Percentiles rank a stretch among this genome's conserved stretches.
These are phyloP conservation scores for Wickerhamomyces tratensis DNA, from an alignment of 805 yeast species.

Conservation along the genomic window DNA sequence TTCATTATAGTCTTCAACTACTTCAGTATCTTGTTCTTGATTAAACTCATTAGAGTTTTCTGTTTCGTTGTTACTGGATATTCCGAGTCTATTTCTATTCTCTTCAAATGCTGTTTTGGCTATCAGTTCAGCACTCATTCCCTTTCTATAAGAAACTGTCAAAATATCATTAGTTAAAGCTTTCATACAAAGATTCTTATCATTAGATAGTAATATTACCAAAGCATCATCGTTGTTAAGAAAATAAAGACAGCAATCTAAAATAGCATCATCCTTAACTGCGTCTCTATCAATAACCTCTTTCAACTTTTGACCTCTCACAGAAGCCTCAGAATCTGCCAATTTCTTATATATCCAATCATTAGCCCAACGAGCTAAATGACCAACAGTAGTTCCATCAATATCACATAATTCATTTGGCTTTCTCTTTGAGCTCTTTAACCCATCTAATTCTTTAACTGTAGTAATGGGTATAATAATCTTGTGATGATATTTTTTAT, in stretches of 20 bases:
- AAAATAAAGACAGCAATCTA: conserved; percentile 75
- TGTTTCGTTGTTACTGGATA: no score
- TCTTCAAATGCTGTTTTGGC: conserved; percentile 30
- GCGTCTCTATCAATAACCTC: conserved; percentile 40
- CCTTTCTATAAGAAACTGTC: conserved; percentile 42
- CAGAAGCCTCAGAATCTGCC: conserved; percentile 35
- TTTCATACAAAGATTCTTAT: conserved; percentile 71
- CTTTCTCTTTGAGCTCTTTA: conserved; percentile 39
- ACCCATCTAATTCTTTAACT: conserved; percentile 72
- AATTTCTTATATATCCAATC: conserved; percentile 65
- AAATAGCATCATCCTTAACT: conserved; percentile 68
- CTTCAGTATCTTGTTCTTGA: no score
- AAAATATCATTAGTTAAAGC: conserved; percentile 58
- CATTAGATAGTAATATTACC: conserved; percentile 69
- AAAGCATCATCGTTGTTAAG: conserved; percentile 26
- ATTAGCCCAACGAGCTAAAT: conserved; percentile 60
- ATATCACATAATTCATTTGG: conserved; percentile 4
- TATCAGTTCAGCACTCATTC: conserved; percentile 38
- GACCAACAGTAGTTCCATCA: conserved; percentile 32
- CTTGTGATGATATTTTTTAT: conserved; percentile 30
- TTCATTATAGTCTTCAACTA: no score
- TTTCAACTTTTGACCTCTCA: conserved; percentile 54
- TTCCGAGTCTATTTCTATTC: not conserved
- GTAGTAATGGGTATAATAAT: conserved; percentile 67
- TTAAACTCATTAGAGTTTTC: no score